Base-by-base conservation (phyloP, 345 rosid species). In the Carallia brachiata region DNA sequence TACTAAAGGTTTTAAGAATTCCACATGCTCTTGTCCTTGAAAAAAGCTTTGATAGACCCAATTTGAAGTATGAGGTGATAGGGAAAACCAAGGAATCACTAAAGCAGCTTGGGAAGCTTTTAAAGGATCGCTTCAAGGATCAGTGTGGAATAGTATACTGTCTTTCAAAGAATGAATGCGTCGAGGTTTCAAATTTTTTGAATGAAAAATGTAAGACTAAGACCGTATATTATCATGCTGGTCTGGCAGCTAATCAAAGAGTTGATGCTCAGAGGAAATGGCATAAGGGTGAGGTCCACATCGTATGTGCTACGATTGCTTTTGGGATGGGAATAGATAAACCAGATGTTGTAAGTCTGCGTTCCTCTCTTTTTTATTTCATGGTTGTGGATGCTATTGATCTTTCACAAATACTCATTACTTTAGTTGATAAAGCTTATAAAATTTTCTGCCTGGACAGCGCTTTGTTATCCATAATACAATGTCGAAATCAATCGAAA, bases 281-380 rank as follows among this genome's bases (percentile, higher is more conserved):
- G 98, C 89, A 87, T 53, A 69, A 77, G 18, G 96, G 96, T 64
- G 92, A 88, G 69, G 93, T 82, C 80, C 92, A 85, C 31, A 83
- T 92, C 65, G 91, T 91, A 28, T 90, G 97, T 70, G 98, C 97
- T 57, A 85, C 90, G 52, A 94, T 94, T 47, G 97, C 97, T 62
- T 94, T 94, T 69, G 98, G 97, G 72, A 94, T 94, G 98, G 97
- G 98, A 74, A 91, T 94, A 65, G 97, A 91, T 87, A 90, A 91
- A 85, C 85, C 97, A 58, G 88, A 94, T 77, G 98, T 94, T 40
- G 97, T 94, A 81, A 88, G 77, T 65, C 47, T 61, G 18, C 2
- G 36, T 47, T 27, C 52, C 68, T 18, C 62, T 31, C 34, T 40
- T 19, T 19, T 31, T 23, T 55, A 7, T 54, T 23, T 2, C 32